These are phyloP conservation scores for Aspergillus fijiensis DNA, from an alignment of 2,329 filamentous ascomycete species.

Conservation along the genomic window DNA sequence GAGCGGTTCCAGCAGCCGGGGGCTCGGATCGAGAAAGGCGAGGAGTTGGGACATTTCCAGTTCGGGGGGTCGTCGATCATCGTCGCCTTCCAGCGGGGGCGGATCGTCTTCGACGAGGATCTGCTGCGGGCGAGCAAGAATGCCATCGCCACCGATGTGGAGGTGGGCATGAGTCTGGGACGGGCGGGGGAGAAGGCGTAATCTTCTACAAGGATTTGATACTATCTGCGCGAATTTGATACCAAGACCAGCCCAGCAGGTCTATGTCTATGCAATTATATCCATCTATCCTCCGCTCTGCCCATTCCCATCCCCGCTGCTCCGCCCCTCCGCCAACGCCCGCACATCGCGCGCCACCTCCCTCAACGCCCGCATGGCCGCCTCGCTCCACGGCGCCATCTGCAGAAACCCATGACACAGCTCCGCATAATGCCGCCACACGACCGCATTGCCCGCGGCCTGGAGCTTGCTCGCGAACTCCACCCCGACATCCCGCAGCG, in stretches of 20 bases:
- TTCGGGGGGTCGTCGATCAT: slow-evolving; percentile 45
- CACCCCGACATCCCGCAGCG: slow-evolving; percentile 32
- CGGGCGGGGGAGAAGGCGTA: slow-evolving; percentile 1
- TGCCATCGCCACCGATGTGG: slow-evolving; percentile 38
- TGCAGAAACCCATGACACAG: slow-evolving; percentile 34
- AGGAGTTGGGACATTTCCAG: slow-evolving; percentile 44
- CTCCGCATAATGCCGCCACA: slow-evolving; percentile 27
- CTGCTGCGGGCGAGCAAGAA: slow-evolving; percentile 32
- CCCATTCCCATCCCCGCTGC: neutral
- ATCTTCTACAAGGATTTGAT: neutral
- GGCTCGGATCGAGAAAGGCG: slow-evolving; percentile 38
- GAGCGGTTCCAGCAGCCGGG: slow-evolving; percentile 34
- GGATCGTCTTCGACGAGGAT: slow-evolving; percentile 43
- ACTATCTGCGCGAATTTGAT: too few relatives aligned
- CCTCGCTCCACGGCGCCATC: slow-evolving; percentile 32
- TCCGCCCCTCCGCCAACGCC: neutral
- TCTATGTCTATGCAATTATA: neutral
- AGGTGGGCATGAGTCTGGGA: slow-evolving; percentile 43
- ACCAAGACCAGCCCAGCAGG: neutral
- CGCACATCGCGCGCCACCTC: neutral
- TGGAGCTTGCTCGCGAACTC: slow-evolving; percentile 32
- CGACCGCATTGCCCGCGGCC: slow-evolving; percentile 27
- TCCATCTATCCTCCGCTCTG: neutral
- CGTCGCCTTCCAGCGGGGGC: slow-evolving; percentile 40
- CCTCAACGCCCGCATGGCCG: slow-evolving; percentile 19